Evolutionary conservation across 2,329 filamentous ascomycete genomes (phyloP).

Genomic region (Cytospora schulzeri): DNA sequence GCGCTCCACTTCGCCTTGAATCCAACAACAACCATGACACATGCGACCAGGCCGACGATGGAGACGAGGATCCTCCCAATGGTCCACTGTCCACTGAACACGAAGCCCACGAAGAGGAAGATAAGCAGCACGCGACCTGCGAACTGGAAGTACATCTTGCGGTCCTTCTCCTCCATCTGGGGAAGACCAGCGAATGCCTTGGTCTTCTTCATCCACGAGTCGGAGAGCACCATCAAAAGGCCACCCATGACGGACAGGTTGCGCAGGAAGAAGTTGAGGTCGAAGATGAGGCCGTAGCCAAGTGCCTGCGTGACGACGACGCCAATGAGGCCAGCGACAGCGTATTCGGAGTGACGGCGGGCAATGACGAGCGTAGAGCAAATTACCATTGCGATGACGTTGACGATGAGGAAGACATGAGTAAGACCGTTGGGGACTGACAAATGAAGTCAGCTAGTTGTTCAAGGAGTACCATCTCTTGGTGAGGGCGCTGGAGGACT

Average conservation of each 20-base stretch:
- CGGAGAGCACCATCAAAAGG: conserved; percentile 94
- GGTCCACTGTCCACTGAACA: conserved; percentile 93
- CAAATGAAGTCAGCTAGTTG: conserved; percentile 12
- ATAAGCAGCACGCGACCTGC: conserved; percentile 93
- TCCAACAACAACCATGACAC: conserved; percentile 97
- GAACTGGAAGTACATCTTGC: conserved; percentile 99
- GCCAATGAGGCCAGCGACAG: conserved; percentile 83
- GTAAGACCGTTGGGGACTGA: conserved; percentile 85
- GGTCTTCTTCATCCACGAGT: conserved; percentile 97
- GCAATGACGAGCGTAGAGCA: conserved; percentile 87
- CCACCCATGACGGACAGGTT: conserved; percentile 97
- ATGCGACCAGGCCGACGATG: conserved; percentile 82
- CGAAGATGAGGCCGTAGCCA: conserved; percentile 96
- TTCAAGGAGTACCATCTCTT: conserved; percentile 25
- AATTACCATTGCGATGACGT: conserved; percentile 82
- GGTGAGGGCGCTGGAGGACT: neutral
- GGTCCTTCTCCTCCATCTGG: conserved; percentile 95
- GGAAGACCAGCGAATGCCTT: conserved; percentile 95
- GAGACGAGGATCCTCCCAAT: conserved; percentile 86
- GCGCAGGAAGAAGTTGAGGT: conserved; percentile 99
- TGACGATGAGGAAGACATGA: conserved; percentile 87
- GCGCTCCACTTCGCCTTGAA: conserved; percentile 99
- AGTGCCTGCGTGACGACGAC: conserved; percentile 93
- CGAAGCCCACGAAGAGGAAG: conserved; percentile 95
- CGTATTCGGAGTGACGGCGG: conserved; percentile 91